These are phyloP conservation scores for Suhomyces ambrosiae DNA, from an alignment of 1,139 yeast species.

Conservation along the genomic window DNA sequence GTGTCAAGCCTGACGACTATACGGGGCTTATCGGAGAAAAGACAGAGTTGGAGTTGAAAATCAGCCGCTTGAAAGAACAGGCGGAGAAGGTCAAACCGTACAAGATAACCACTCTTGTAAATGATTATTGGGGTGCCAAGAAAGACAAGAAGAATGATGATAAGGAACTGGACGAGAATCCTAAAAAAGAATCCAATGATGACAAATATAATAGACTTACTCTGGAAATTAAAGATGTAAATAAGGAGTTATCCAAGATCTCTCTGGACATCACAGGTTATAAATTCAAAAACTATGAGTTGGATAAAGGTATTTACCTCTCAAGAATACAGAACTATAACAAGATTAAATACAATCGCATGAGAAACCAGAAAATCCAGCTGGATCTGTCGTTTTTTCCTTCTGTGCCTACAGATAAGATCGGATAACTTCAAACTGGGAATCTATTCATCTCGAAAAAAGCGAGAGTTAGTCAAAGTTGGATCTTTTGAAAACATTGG, in stretches of 20 bases:
- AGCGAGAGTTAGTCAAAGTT: too few species aligned
- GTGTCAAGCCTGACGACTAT: slow-evolving; percentile 52
- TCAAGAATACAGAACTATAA: slow-evolving; percentile 49
- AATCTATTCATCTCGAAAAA: not conserved
- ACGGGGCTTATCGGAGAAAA: slow-evolving; percentile 42
- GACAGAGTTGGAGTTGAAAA: slow-evolving; percentile 28
- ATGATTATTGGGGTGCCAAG: slow-evolving; percentile 13
- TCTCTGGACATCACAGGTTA: slow-evolving; percentile 21
- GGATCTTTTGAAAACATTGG: not conserved
- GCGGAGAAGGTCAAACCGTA: slow-evolving; percentile 36
- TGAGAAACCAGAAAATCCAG: slow-evolving; percentile 42
- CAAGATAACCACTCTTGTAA: slow-evolving; percentile 19
- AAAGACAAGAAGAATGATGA: slow-evolving; percentile 19
- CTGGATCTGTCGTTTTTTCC: slow-evolving; percentile 55
- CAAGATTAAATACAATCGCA: slow-evolving; percentile 41
- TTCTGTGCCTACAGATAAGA: slow-evolving; percentile 43
- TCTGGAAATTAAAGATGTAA: slow-evolving; percentile 22
- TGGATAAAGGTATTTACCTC: slow-evolving; percentile 56
- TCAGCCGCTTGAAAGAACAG: slow-evolving; percentile 17
- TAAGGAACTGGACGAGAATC: slow-evolving; percentile 17
- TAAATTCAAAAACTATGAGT: slow-evolving; percentile 48
- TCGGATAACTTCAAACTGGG: slow-evolving; percentile 7
- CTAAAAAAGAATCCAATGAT: slow-evolving; percentile 23
- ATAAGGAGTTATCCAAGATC: slow-evolving; percentile 19
- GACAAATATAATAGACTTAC: slow-evolving; percentile 4